Evolutionary conservation across 1,284 basidiomycete species (phyloP), one percentile per base, ranked within the genome.

Genomic region (Rhizopogon hawkerae): DNA sequence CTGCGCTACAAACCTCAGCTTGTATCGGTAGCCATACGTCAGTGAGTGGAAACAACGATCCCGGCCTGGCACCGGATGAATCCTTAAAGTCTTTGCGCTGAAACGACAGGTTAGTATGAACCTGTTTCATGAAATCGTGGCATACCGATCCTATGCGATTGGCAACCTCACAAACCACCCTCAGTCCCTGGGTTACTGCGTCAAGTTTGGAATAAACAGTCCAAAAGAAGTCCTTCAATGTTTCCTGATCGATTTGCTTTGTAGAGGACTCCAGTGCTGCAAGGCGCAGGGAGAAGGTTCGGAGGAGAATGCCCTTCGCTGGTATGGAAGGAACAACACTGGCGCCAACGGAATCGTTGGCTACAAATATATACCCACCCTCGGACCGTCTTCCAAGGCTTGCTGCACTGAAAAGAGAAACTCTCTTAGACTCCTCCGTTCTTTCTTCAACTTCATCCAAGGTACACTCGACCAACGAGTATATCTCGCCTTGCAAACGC

Each of bases 201-300:
- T 94, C 87, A 47, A 99, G 67, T 68, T 99, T 99, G 4, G 93
- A 96, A 64, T 92, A 99, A 13, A 97, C 67, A 3, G 96, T 98
- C 94, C 95, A 98, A 68, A 98, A 98, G 34, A 99, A 75, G 67
- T 98, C 96, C 53, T 77, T 78, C 47, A 98, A 67, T n/a, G 88
- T 82, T 58, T 94, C 89, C 54, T 91, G 85, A 64, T 96, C 85
- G 34, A 78, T 69, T 44, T 83, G 77, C 57, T 87, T 89, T 5
- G 79, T 78, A 26, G 81, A 81, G 3, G 83, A 83, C 59, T 93
- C 88, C 55, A 93, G 67, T 5, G 88, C 81, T 29, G 85, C 76
- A n/a, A 92, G 74, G 24, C 89, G 77, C 44, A 93, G 65, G 29
- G 66, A 65, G 6, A 77, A 74, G 0, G 79, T 69, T 26, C 71